phyloP scores from a whole-genome alignment of 345 rosid species.

The Pistacia vera region DNA sequence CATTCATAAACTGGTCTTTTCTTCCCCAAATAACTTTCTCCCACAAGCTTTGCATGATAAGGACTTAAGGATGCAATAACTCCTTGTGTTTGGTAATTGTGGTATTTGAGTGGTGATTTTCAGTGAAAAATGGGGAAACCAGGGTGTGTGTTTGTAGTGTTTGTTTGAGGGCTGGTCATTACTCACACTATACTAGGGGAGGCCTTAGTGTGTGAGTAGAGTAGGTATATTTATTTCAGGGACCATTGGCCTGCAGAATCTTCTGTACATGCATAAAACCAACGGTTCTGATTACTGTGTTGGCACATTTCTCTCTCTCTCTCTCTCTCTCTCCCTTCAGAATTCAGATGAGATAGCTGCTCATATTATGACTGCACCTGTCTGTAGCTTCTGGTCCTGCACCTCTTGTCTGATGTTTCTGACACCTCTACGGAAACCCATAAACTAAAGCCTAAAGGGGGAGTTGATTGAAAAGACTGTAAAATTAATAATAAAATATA shows the following conservation, averaged over 20 bases:
- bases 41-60: constrained; percentile 82
- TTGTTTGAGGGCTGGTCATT: not conserved
- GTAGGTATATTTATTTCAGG: constrained; percentile 70
- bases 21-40: constrained; percentile 88
- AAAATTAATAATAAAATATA: not conserved
- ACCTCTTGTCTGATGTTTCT: constrained; percentile 54
- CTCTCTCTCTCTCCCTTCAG: constrained; percentile 13
- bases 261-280: constrained; percentile 58
- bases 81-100: constrained; percentile 82
- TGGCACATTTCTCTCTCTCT: constrained; percentile 23
- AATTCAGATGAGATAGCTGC: constrained; percentile 18
- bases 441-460: constrained; percentile 40
- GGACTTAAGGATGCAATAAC: constrained; percentile 68
- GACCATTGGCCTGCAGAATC: constrained; percentile 72
- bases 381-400: constrained; percentile 48
- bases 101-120: constrained; percentile 56
- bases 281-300: constrained; percentile 61
- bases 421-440: constrained; percentile 76
- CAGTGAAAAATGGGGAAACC: constrained; percentile 9
- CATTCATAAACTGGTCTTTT: constrained; percentile 86
- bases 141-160: not conserved
- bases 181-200: not conserved
- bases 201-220: constrained; percentile 20
- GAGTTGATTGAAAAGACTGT: constrained; percentile 29
- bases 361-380: constrained; percentile 52